Conservation (phyloP, 768 basidiomycete genomes). For the Mycena capillaripes region DNA sequence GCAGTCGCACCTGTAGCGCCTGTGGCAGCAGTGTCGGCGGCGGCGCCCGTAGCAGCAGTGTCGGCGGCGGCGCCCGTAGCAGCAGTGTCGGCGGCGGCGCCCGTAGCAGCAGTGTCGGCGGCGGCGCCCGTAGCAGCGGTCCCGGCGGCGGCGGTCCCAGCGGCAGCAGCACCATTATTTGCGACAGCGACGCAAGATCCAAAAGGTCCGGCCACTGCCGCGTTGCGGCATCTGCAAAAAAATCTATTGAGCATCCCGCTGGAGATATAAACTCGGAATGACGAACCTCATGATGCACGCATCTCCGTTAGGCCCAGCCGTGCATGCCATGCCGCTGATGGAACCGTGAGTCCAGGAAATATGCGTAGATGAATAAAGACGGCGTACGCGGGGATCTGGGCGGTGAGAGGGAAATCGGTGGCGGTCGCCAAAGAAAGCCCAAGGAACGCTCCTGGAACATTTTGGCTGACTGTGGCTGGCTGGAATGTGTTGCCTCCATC, state of each 20-base stretch:
- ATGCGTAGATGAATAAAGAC: not conserved
- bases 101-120: not conserved
- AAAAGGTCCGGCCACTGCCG: constrained; percentile 29
- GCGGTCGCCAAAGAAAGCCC: constrained; percentile 24
- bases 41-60: not conserved
- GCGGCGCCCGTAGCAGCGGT: not conserved
- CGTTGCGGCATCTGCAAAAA: constrained; percentile 22
- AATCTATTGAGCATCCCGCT: not conserved
- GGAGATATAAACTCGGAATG: no score
- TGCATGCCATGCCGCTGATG: constrained; percentile 28
- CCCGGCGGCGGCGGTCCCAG: constrained; percentile 1
- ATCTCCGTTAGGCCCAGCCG: constrained; percentile 34
- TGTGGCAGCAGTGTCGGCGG: not conserved
- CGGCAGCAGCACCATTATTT: not conserved
- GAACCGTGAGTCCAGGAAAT: not conserved
- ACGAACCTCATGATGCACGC: constrained; percentile 35
- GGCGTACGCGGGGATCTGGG: constrained; percentile 34
- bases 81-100: not conserved
- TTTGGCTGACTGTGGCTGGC: constrained; percentile 28
- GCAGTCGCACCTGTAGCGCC: not conserved
- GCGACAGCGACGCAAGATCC: constrained; percentile 32
- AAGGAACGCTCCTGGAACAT: constrained; percentile 31
- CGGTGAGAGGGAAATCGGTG: constrained; percentile 28
- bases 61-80: constrained; percentile 6
- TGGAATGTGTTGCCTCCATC: constrained; percentile 34